A percentile compares a stretch with the other conserved stretches of the same genome.
Evolutionary conservation across 371 early-diverging fungal species (phyloP).

Genomic region (Phascolomyces articulosus): DNA sequence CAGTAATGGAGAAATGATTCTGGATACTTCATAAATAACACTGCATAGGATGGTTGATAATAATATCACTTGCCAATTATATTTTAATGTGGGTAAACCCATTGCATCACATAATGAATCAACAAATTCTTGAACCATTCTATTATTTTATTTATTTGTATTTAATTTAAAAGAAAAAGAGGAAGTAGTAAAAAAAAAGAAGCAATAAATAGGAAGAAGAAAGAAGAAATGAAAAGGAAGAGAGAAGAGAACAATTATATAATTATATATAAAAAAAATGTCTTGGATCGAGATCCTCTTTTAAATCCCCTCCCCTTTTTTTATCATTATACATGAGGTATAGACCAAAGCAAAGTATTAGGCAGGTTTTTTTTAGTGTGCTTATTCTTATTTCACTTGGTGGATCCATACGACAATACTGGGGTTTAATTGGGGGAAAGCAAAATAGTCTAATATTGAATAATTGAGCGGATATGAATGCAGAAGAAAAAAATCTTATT

Average conservation of each 20-base stretch:
- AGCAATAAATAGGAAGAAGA: neutral
- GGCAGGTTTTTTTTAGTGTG: no score
- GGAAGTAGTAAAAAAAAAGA: neutral
- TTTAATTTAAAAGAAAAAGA: no score
- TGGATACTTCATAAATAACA: constrained; percentile 59
- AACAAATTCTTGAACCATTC: neutral
- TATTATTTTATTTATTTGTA: neutral
- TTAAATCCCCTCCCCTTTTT: neutral
- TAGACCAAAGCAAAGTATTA: no score
- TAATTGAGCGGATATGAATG: neutral
- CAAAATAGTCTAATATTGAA: no score
- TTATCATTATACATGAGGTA: neutral
- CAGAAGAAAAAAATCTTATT: neutral
- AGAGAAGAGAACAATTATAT: neutral
- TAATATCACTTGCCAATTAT: constrained; percentile 47
- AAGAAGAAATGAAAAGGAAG: neutral
- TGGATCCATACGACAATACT: neutral
- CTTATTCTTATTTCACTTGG: no score
- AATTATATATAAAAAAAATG: no score
- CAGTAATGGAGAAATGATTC: constrained; percentile 54
- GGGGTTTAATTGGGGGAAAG: neutral
- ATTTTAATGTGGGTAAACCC: constrained; percentile 34
- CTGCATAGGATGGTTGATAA: constrained; percentile 49
- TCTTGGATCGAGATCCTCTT: neutral
- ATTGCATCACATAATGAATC: constrained; percentile 31